Evolutionary conservation across 1,284 basidiomycete species (phyloP).

Genomic region (Cutaneotrichosporon sp.): DNA sequence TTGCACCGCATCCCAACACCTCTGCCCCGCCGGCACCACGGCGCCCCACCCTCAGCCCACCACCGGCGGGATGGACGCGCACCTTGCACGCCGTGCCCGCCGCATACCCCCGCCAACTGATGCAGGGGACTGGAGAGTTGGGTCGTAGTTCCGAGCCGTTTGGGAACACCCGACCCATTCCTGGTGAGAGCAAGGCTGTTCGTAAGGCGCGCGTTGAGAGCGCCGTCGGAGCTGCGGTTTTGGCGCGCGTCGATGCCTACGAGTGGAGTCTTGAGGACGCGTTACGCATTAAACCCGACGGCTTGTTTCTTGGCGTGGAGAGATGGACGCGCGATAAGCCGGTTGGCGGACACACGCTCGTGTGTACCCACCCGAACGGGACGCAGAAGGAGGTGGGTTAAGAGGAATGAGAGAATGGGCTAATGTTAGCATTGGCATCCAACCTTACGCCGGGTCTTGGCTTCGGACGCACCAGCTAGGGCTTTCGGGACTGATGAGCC

Average conservation of each 20-base stretch:
- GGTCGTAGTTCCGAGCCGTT: conserved; percentile 27
- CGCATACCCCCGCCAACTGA: conserved; percentile 9
- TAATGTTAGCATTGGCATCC: conserved; percentile 61
- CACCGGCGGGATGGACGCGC: conserved; percentile 18
- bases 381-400: conserved; percentile 61
- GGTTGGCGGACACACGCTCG: conserved; percentile 61
- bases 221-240: conserved; percentile 11
- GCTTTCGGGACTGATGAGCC: conserved; percentile 14
- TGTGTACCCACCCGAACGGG: conserved; percentile 76
- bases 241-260: conserved; percentile 10
- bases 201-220: conserved; percentile 26
- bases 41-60: conserved; percentile 21
- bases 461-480: neutral
- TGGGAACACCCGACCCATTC: conserved; percentile 10
- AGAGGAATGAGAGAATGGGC: conserved; percentile 41
- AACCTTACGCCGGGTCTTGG: conserved; percentile 57
- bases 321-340: conserved; percentile 21
- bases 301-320: conserved; percentile 41
- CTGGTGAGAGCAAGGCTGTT: conserved; percentile 39
- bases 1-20: conserved; percentile 17
- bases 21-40: conserved; percentile 9
- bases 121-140: conserved; percentile 20
- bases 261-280: conserved; percentile 18
- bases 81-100: conserved; percentile 15
- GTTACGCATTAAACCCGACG: conserved; percentile 42